Evolutionary conservation across 108 stramenopile species (phyloP).

Genomic region (Fragilaria radians): DNA sequence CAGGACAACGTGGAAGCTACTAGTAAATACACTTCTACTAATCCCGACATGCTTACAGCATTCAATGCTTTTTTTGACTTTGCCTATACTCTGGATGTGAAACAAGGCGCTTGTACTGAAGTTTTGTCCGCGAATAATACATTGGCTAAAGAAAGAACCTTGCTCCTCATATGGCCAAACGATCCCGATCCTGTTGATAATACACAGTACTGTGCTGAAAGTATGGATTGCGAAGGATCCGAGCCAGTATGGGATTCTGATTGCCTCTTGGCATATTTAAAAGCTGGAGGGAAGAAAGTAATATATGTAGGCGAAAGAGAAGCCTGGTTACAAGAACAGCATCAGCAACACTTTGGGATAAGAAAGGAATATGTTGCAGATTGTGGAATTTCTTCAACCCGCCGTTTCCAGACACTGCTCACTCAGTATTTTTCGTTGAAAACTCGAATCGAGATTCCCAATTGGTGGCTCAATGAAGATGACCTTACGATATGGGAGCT

Average conservation of each 20-base stretch:
- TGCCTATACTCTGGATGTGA: conserved; percentile 13
- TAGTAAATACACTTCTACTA: not conserved
- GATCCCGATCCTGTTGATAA: conserved; percentile 49
- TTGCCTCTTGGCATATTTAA: conserved; percentile 31
- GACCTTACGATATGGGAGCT: conserved; percentile 43
- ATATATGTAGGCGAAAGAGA: conserved; percentile 51
- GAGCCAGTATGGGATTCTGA: conserved; percentile 35
- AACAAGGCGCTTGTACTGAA: conserved; percentile 23
- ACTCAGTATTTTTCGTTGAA: conserved; percentile 21
- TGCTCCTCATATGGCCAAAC: conserved; percentile 51
- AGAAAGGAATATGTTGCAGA: conserved; percentile 19
- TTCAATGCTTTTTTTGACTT: conserved; percentile 20
- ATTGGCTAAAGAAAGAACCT: conserved; percentile 14
- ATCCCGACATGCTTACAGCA: not conserved
- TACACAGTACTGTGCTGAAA: conserved; percentile 13
- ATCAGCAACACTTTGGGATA: not conserved
- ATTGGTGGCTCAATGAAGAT: conserved; percentile 50
- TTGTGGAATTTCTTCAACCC: conserved; percentile 34
- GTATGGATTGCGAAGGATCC: conserved; percentile 4
- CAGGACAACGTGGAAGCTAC: no score
- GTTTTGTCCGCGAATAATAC: conserved; percentile 9
- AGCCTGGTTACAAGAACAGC: conserved; percentile 15
- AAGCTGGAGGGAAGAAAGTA: conserved; percentile 31
- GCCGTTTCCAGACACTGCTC: conserved; percentile 36
- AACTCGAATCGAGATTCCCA: conserved; percentile 22